Base-by-base conservation (phyloP, 169 alveolate genomes). In the Perkinsus olseni region DNA sequence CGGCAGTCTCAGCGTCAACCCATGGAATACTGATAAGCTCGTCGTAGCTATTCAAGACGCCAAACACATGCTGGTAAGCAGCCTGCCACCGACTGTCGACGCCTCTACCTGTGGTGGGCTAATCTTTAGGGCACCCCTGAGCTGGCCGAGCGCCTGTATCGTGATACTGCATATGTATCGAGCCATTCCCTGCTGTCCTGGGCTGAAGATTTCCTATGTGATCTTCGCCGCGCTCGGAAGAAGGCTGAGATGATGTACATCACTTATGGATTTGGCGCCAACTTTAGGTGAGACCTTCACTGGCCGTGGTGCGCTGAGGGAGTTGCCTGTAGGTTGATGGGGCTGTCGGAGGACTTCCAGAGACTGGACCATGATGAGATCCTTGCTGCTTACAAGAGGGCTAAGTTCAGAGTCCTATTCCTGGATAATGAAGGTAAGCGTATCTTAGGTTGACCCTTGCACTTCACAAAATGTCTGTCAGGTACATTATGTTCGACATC, bases 191-290 rank as follows among this genome's bases (percentile, higher is more conserved):
- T 62, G 39, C 6, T 39, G 28, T 0, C 82, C n/a, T 92, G 94
- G 94, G 94, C 93, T 10, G 95, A 95, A 91, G 96, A 96, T 28
- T 95, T 96, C 93, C 93, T 96, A 4, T 93, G 95, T 38, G 98
- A 96, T 92, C 74, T 96, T 38, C 94, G 94, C 92, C 91, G 95
- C 21, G 97, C 97, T 0, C 94, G 97, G 91, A 96, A 96, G 95
- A 92, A 93, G 37, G 97, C 93, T 74, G 97, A 95, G 91, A 93
- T 94, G 94, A 94, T 95, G 39, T 96, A 96, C 92, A 91, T 91
- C 91, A 82, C 96, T 31, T 93, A 96, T 96, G 96, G 96, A 1
- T 94, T 96, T 45, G 97, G 96, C 51, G 92, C 39, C 93, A 93
- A 96, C 62, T 94, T 62, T 24, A 13, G 82, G 82, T 62, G 82